Conservation (phyloP, 306 rosid genomes). For the Pachyrhizus erosus region DNA sequence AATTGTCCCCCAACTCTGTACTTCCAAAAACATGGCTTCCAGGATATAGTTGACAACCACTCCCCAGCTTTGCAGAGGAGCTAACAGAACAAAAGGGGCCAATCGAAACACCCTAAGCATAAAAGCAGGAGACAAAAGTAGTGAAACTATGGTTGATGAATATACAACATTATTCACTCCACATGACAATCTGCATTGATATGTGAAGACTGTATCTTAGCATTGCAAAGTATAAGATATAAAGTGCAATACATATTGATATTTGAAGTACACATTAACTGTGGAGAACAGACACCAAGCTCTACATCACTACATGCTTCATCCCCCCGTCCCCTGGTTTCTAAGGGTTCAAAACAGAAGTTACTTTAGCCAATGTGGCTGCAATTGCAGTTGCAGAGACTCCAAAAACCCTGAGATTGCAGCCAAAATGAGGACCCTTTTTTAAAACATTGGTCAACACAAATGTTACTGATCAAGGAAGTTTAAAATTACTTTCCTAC, state of each 20-base stretch:
- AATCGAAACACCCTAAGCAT: conserved; percentile 76
- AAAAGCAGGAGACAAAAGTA: conserved; percentile 5
- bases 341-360: no score
- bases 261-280: background rate
- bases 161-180: conserved; percentile 10
- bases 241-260: background rate
- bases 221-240: background rate
- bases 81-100: conserved; percentile 97
- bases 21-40: conserved; percentile 90
- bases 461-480: background rate
- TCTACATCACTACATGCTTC: conserved; percentile 13
- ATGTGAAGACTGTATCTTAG: conserved; percentile 1
- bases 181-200: background rate
- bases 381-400: background rate
- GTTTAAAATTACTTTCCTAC: background rate
- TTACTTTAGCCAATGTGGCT: no score
- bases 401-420: background rate
- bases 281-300: background rate
- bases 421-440: background rate
- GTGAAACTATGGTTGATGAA: conserved; percentile 9
- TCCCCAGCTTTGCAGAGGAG: conserved; percentile 72
- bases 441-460: background rate
- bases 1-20: conserved; percentile 77
- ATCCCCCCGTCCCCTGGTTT: no score
- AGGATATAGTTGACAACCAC: conserved; percentile 72